These are phyloP conservation scores for Tulasnella sp. DNA, from an alignment of 768 basidiomycete species.

Conservation along the genomic window DNA sequence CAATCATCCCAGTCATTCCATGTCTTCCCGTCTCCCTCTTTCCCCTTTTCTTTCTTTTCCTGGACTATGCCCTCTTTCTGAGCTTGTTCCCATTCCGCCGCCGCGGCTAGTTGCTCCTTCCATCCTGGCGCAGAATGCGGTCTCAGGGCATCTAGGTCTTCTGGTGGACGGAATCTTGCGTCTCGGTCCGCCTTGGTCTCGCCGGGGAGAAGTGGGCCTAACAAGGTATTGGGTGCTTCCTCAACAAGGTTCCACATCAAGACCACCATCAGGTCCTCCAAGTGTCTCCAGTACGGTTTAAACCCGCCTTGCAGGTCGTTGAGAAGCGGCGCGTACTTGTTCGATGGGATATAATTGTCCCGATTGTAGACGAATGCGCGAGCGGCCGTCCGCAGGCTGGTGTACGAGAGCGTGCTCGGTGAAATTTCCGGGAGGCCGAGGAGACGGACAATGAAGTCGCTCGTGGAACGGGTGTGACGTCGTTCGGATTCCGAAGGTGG, in stretches of 20 bases:
- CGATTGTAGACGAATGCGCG: slow-evolving; percentile 64
- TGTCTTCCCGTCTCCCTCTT: not conserved
- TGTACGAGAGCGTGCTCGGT: not conserved
- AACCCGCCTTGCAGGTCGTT: not conserved
- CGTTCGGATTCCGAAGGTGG: slow-evolving; percentile 48
- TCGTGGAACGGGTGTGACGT: slow-evolving; percentile 35
- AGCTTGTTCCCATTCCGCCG: not conserved
- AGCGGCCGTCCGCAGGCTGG: slow-evolving; percentile 42
- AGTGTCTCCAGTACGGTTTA: slow-evolving; percentile 50
- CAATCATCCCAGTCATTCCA: slow-evolving; percentile 41
- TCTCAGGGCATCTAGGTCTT: slow-evolving; percentile 51
- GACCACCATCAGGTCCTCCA: slow-evolving; percentile 58
- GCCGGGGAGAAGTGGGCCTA: not conserved
- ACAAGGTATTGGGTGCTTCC: not conserved
- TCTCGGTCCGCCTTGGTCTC: not conserved
- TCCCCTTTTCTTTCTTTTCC: not conserved
- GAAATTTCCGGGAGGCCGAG: slow-evolving; percentile 5
- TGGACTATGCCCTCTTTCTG: not conserved
- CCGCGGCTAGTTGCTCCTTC: not conserved
- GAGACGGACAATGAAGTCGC: slow-evolving; percentile 44
- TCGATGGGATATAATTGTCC: slow-evolving; percentile 51
- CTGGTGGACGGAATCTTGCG: slow-evolving; percentile 42
- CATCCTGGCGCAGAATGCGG: slow-evolving; percentile 51
- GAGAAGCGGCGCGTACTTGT: slow-evolving; percentile 58
- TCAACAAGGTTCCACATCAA: slow-evolving; percentile 53